These are phyloP conservation scores for Taphrina communis DNA, from an alignment of 1,139 yeast species.

Conservation along the genomic window DNA sequence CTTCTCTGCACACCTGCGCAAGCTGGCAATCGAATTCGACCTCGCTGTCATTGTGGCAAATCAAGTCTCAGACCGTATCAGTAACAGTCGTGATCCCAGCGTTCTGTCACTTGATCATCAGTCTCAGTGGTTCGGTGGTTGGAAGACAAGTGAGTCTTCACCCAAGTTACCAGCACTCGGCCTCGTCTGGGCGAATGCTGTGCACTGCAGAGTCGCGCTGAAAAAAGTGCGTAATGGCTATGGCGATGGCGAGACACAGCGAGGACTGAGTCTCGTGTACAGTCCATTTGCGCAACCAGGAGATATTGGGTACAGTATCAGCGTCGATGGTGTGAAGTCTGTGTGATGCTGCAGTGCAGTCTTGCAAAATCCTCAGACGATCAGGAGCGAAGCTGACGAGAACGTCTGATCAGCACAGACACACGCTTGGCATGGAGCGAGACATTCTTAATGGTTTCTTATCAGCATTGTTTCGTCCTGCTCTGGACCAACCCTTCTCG, in stretches of 20 bases:
- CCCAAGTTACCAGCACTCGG: conserved; percentile 44
- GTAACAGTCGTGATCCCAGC: conserved; percentile 47
- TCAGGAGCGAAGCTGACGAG: not conserved
- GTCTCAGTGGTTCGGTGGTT: conserved; percentile 73
- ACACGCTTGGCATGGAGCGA: not conserved
- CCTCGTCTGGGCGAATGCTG: conserved; percentile 43
- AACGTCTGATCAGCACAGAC: not conserved
- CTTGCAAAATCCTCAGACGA: no score
- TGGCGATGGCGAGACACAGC: not conserved
- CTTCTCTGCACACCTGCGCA: conserved; percentile 59
- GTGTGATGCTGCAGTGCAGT: not conserved
- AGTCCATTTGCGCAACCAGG: conserved; percentile 22
- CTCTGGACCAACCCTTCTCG: not conserved
- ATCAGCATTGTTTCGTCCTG: not conserved
- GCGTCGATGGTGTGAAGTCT: conserved; percentile 18
- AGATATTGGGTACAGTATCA: conserved; percentile 11
- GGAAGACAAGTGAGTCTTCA: conserved; percentile 54
- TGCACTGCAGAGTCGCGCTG: conserved; percentile 40
- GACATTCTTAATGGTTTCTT: not conserved
- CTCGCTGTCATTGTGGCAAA: conserved; percentile 76
- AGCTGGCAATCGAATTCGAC: conserved; percentile 58
- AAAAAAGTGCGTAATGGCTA: not conserved
- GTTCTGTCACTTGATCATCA: conserved; percentile 69
- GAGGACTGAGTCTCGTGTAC: conserved; percentile 25
- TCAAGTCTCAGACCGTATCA: conserved; percentile 60